A percentile compares a stretch with the other conserved stretches of the same genome.
Conservation (phyloP, 768 basidiomycete genomes). For the Basidioascus undulatus region DNA sequence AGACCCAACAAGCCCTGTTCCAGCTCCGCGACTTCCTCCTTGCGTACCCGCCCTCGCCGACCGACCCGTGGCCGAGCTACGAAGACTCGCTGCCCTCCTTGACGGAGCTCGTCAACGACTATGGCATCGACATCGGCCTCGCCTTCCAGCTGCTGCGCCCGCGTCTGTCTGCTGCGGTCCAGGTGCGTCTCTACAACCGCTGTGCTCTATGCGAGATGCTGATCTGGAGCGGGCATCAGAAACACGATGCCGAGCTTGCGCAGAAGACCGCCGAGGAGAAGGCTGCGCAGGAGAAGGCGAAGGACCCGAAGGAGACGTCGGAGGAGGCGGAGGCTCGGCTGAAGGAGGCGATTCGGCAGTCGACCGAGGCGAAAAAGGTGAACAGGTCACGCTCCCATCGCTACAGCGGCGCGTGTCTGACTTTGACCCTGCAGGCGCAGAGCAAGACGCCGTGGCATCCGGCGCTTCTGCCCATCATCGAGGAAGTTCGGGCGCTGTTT, state of each 20-base stretch:
- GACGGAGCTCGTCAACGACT: constrained; percentile 42
- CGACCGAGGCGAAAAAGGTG: constrained; percentile 44
- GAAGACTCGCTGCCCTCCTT: constrained; percentile 50
- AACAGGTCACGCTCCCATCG: too few species aligned
- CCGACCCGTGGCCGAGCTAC: too few species aligned
- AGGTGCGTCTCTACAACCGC: constrained; percentile 22
- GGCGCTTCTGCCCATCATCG: constrained; percentile 23
- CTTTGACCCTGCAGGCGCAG: not conserved
- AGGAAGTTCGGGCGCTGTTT: constrained; percentile 46
- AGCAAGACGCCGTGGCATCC: not conserved
- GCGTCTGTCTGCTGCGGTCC: constrained; percentile 4
- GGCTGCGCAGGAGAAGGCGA: constrained; percentile 35
- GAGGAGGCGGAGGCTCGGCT: constrained; percentile 59
- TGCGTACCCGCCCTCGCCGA: constrained; percentile 38
- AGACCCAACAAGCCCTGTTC: constrained; percentile 77
- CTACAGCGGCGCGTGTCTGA: not conserved
- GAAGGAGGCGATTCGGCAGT: constrained; percentile 54
- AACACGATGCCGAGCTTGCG: not conserved
- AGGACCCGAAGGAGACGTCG: constrained; percentile 34
- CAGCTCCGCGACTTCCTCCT: constrained; percentile 80
- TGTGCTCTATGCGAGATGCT: not conserved
- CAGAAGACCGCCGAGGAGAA: not conserved
- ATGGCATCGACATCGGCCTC: constrained; percentile 58
- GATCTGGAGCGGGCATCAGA: constrained; percentile 3
- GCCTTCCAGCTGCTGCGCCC: constrained; percentile 90